phyloP scores from a whole-genome alignment of 2,329 filamentous ascomycete genomes.

The Lizonia empirigonia region DNA sequence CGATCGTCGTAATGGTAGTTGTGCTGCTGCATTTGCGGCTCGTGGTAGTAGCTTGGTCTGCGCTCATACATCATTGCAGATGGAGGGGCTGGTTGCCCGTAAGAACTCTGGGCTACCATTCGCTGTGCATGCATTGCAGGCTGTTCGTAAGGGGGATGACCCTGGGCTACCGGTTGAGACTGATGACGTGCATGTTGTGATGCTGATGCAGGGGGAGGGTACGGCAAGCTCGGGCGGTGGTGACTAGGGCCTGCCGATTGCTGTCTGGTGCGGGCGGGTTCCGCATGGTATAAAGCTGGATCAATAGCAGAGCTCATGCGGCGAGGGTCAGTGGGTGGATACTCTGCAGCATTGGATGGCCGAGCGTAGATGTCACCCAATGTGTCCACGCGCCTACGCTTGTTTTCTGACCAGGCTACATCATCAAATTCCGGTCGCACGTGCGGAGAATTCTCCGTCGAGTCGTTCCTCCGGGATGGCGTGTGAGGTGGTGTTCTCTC shows the following conservation, averaged over 20 bases:
- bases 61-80: slow-evolving; percentile 25
- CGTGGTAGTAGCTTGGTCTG: slow-evolving; percentile 36
- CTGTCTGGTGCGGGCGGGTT: slow-evolving; percentile 9
- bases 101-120: slow-evolving; percentile 14
- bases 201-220: slow-evolving; percentile 25
- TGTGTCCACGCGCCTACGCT: slow-evolving; percentile 38
- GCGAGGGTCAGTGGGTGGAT: slow-evolving; percentile 20
- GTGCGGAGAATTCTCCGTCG: slow-evolving; percentile 37
- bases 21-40: slow-evolving; percentile 23
- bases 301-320: slow-evolving; percentile 32
- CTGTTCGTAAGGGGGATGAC: slow-evolving; percentile 11
- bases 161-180: slow-evolving; percentile 31
- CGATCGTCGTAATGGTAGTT: slow-evolving; percentile 29
- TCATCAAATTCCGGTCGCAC: slow-evolving; percentile 39
- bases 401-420: slow-evolving; percentile 32
- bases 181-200: slow-evolving; percentile 35
- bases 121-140: slow-evolving; percentile 16
- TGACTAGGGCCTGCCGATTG: slow-evolving; percentile 21
- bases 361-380: slow-evolving; percentile 31
- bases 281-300: slow-evolving; percentile 23
- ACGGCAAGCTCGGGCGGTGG: slow-evolving; percentile 39
- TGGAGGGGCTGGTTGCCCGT: slow-evolving; percentile 20
- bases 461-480: slow-evolving; percentile 35
- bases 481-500: slow-evolving; percentile 44
- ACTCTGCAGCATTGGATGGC: slow-evolving; percentile 23